Evolutionary conservation across 257 asterid genomes (phyloP), one percentile per base, ranked within the genome.

Genomic region (Gynochthodes officinalis): DNA sequence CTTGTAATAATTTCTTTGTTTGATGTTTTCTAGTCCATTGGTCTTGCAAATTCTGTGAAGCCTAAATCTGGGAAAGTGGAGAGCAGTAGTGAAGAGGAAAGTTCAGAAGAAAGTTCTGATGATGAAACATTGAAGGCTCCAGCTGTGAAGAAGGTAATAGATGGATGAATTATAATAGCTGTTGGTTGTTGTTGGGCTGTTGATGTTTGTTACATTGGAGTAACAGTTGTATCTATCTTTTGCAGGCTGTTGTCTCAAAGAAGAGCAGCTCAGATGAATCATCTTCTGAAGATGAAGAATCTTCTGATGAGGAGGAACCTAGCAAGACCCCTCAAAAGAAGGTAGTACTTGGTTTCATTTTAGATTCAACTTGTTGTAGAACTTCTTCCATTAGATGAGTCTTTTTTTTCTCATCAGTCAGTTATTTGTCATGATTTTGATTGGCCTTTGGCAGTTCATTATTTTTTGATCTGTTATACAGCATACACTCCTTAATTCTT

Each of bases 221-320:
- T 37, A 8, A 5, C 59, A 39, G 16, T 32, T 69, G 67, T 7
- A 18, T 33, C 53, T 43, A 11, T 5, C 67, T 61, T 63, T 15
- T 40, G n/a, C 75, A 84, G 88, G 15, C 75, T 69, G 40, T 46
- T 10, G 75, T 14, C 2, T 7, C 82, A 35, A 80, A 80, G 69
- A 35, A 62, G 43, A 70, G 73, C 70, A 76, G 83, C 66, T 84
- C 91, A 18, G 94, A 77, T 59, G 91, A 79, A 13, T 77, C 80
- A 25, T 79, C 87, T 21, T 78, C 79, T 23, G 88, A 70, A 30
- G 85, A 84, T 4, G 90, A 83, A 2, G 90, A 83, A 43, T 80
- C 89, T 25, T 80, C 85, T 9, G 92, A 85, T 4, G 46, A 40
- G 68, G 87, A 79, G 8, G 85, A 81, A 11, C 78, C 80, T 5